Conservation (phyloP, 179 eudicot genomes). For the Sideroxylon spinosum region DNA sequence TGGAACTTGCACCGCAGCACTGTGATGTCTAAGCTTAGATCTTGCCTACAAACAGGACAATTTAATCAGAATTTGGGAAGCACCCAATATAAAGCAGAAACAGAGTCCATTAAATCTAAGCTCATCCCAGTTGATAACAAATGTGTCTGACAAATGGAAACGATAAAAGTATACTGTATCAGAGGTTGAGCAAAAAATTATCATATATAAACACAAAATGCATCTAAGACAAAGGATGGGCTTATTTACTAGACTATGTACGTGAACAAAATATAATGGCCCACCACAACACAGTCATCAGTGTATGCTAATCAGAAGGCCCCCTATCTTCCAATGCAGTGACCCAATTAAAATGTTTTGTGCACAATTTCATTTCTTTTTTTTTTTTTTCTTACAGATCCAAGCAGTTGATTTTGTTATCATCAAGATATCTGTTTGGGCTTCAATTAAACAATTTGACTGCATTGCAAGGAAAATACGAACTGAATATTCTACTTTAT, state of each 20-base stretch:
- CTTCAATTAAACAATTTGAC: not conserved
- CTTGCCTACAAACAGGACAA: conserved; percentile 52
- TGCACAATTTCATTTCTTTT: not conserved
- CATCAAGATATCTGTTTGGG: not conserved
- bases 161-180: not conserved
- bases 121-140: not conserved
- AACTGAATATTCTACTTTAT: not conserved
- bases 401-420: too few species aligned
- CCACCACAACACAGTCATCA: not conserved
- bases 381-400: not conserved
- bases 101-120: not conserved
- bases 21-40: conserved; percentile 84
- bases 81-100: not conserved
- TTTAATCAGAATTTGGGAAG: not conserved
- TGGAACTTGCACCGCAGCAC: conserved; percentile 96
- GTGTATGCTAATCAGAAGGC: not conserved
- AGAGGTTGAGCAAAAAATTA: too few species aligned
- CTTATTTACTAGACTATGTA: not conserved
- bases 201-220: not conserved
- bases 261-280: not conserved
- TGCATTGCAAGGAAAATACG: not conserved
- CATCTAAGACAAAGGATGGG: not conserved
- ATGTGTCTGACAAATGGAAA: not conserved
- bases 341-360: not conserved
- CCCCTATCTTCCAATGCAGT: not conserved